Evolutionary conservation across 352 stramenopile species (phyloP).

Genomic region (Phytophthora litchii): DNA sequence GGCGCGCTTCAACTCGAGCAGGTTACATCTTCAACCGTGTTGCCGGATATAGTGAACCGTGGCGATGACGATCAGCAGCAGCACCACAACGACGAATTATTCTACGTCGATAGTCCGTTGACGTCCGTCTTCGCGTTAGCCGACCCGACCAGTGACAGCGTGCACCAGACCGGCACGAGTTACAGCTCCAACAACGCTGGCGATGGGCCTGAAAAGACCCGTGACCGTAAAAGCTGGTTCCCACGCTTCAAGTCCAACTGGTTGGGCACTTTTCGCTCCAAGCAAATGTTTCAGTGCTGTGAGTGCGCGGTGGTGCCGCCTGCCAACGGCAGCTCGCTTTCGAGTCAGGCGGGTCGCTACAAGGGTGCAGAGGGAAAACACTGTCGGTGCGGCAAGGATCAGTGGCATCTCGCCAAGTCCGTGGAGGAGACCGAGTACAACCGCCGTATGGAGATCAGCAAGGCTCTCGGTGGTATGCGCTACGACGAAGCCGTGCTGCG

Average conservation of each 20-base stretch:
- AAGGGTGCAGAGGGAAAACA: slow-evolving; percentile 85
- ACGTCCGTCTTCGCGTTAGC: not conserved
- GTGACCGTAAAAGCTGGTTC: slow-evolving; percentile 88
- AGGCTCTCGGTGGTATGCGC: slow-evolving; percentile 77
- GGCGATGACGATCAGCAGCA: slow-evolving; percentile 3
- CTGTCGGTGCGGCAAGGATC: slow-evolving; percentile 77
- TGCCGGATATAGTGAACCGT: not conserved
- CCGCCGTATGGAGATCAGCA: slow-evolving; percentile 83
- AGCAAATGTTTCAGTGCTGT: slow-evolving; percentile 87
- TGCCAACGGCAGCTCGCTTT: slow-evolving; percentile 22
- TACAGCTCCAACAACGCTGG: slow-evolving; percentile 81
- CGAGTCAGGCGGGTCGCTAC: slow-evolving; percentile 54
- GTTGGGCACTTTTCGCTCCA: slow-evolving; percentile 86
- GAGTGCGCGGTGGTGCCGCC: slow-evolving; percentile 71
- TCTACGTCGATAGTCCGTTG: not conserved
- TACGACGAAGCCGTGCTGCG: slow-evolving; percentile 81
- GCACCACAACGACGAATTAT: not conserved
- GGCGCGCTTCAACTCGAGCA: slow-evolving; percentile 31
- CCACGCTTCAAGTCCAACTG: slow-evolving; percentile 90
- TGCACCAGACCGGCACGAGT: slow-evolving; percentile 62
- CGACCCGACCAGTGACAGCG: slow-evolving; percentile 34
- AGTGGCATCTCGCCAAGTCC: slow-evolving; percentile 85
- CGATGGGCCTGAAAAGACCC: slow-evolving; percentile 85
- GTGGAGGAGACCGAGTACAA: slow-evolving; percentile 87
- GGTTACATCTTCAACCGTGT: slow-evolving; percentile 12